Conservation (phyloP, 306 rosid species). For the Astragalus membranaceus region DNA sequence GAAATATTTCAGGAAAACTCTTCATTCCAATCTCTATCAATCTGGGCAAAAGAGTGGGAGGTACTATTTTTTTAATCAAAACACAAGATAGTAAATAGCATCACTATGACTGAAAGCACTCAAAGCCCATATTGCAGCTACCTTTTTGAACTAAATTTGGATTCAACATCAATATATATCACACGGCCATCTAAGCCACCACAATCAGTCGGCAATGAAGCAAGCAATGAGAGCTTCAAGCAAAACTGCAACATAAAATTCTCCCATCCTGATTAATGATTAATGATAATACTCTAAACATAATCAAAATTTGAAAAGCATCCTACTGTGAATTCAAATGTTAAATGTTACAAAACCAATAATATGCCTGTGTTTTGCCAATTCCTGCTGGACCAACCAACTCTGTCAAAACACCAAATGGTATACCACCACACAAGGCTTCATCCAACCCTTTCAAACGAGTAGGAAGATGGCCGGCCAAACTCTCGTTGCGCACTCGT, state of each 20-base stretch:
- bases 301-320: not conserved
- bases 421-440: conserved; percentile 83
- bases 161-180: conserved; percentile 78
- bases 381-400: conserved; percentile 96
- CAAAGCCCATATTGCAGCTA: conserved; percentile 18
- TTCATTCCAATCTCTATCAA: conserved; percentile 78
- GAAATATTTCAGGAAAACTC: conserved; percentile 84
- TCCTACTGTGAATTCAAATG: not conserved
- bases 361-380: conserved; percentile 78
- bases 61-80: not conserved
- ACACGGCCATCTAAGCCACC: conserved; percentile 87
- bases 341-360: not conserved
- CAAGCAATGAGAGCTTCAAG: conserved; percentile 83
- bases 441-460: conserved; percentile 78
- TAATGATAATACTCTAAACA: not conserved
- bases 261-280: conserved; percentile 2
- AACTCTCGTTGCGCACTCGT: conserved; percentile 50
- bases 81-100: conserved; percentile 10
- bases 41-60: conserved; percentile 31
- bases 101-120: not conserved
- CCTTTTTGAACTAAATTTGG: conserved; percentile 89
- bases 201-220: conserved; percentile 51
- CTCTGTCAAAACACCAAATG: conserved; percentile 89
- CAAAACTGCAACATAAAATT: conserved; percentile 57
- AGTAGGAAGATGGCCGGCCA: conserved; percentile 81